Percentiles rank a stretch among this genome's conserved stretches.
These are phyloP conservation scores for Datura wrightii DNA, from an alignment of 257 asterid species.

Conservation along the genomic window DNA sequence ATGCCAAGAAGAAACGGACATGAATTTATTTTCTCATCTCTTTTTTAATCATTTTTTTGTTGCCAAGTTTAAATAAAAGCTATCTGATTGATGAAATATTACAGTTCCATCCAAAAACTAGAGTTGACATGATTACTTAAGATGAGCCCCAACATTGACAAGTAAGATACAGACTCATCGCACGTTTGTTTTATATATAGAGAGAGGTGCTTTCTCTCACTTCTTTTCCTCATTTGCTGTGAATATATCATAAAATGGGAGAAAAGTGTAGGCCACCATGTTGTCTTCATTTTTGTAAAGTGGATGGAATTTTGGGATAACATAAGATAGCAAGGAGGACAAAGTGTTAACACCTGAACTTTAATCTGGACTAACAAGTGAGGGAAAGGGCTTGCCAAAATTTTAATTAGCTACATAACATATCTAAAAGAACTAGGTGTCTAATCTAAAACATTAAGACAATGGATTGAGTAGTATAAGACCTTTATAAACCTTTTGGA, in stretches of 20 bases:
- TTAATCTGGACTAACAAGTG: neutral
- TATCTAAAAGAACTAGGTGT: neutral
- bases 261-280: neutral
- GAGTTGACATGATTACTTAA: neutral
- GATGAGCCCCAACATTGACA: neutral
- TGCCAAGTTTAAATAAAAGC: neutral
- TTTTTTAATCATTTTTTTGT: neutral
- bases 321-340: neutral
- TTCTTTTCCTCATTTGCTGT: neutral
- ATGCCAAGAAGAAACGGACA: neutral
- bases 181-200: neutral
- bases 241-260: neutral
- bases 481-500: slow-evolving; percentile 14
- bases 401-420: neutral
- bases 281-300: neutral
- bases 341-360: neutral
- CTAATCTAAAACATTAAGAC: neutral
- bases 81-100: neutral
- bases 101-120: neutral
- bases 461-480: neutral
- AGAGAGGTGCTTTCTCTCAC: neutral
- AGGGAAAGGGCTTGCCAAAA: neutral
- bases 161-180: neutral
- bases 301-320: neutral
- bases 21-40: neutral